phyloP scores from a whole-genome alignment of 1,139 yeast genomes.

The Debaryomyces subglobosus region DNA sequence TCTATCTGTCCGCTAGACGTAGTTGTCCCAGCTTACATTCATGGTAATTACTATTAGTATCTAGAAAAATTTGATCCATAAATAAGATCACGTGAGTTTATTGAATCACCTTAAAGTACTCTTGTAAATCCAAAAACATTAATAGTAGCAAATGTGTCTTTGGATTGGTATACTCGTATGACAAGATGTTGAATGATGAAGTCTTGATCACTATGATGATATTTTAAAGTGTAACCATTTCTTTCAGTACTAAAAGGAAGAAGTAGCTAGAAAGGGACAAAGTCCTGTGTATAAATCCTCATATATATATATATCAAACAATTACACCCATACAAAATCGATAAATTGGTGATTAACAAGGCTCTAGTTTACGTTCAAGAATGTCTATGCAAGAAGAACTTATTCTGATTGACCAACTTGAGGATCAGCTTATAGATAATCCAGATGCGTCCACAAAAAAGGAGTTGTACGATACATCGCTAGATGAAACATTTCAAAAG shows the following conservation, averaged over 20 bases:
- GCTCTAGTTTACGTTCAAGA: background rate
- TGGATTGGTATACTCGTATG: background rate
- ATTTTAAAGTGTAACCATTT: background rate
- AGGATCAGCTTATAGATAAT: slow-evolving; percentile 51
- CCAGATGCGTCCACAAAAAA: slow-evolving; percentile 44
- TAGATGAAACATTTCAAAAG: slow-evolving; percentile 50
- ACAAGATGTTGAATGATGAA: too few species aligned
- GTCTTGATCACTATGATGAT: background rate
- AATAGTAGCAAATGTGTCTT: background rate
- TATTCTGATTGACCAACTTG: slow-evolving; percentile 47
- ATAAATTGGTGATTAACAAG: background rate
- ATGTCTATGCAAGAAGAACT: slow-evolving; percentile 36
- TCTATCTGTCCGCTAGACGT: background rate
- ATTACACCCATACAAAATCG: background rate
- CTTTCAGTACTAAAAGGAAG: background rate
- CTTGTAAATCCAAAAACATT: background rate
- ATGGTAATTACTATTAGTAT: background rate
- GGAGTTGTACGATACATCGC: slow-evolving; percentile 32
- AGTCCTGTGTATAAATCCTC: background rate
- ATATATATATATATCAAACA: background rate
- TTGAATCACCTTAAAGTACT: background rate
- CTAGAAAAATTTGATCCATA: slow-evolving; percentile 1
- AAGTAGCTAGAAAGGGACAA: background rate
- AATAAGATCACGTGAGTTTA: slow-evolving; percentile 1
- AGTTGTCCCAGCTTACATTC: background rate